These are phyloP conservation scores for Aspergillaceae sp. DNA, from an alignment of 2,329 filamentous ascomycete genomes.

Conservation along the genomic window DNA sequence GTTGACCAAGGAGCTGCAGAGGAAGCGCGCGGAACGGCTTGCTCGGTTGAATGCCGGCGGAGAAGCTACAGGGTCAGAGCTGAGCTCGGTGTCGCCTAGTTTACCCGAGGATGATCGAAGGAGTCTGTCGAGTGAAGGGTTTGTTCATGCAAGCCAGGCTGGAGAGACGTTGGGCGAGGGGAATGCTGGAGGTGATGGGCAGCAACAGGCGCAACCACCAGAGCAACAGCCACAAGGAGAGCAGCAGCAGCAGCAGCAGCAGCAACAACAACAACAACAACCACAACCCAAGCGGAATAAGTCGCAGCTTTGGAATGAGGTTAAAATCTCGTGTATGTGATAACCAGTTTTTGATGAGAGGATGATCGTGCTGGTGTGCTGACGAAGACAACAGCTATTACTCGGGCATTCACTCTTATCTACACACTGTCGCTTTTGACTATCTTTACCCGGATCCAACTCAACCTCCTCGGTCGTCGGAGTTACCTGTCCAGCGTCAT, in stretches of 20 bases:
- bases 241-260: neutral
- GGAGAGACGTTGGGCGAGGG: slow-evolving; percentile 47
- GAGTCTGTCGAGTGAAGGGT: slow-evolving; percentile 71
- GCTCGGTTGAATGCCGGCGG: slow-evolving; percentile 46
- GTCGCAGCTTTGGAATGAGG: slow-evolving; percentile 90
- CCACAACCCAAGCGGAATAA: slow-evolving; percentile 64
- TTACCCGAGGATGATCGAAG: slow-evolving; percentile 73
- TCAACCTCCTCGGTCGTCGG: slow-evolving; percentile 89
- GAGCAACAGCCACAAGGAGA: too few species aligned
- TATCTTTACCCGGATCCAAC: slow-evolving; percentile 86
- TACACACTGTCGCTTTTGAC: slow-evolving; percentile 86
- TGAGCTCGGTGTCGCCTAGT: slow-evolving; percentile 53
- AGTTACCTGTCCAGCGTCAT: slow-evolving; percentile 96
- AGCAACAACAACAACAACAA: slow-evolving; percentile 11
- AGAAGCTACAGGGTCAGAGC: slow-evolving; percentile 50
- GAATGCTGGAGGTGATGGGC: slow-evolving; percentile 17
- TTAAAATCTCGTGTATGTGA: slow-evolving; percentile 80
- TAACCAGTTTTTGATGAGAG: neutral
- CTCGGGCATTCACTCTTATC: slow-evolving; percentile 79
- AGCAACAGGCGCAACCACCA: neutral
- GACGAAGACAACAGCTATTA: slow-evolving; percentile 56
- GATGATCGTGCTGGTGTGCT: slow-evolving; percentile 3
- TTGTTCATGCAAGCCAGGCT: slow-evolving; percentile 72
- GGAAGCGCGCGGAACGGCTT: slow-evolving; percentile 72
- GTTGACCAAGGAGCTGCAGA: slow-evolving; percentile 86